Evolutionary conservation across 495 filamentous ascomycete genomes (phyloP).

Genomic region (Tuber calosporum): DNA sequence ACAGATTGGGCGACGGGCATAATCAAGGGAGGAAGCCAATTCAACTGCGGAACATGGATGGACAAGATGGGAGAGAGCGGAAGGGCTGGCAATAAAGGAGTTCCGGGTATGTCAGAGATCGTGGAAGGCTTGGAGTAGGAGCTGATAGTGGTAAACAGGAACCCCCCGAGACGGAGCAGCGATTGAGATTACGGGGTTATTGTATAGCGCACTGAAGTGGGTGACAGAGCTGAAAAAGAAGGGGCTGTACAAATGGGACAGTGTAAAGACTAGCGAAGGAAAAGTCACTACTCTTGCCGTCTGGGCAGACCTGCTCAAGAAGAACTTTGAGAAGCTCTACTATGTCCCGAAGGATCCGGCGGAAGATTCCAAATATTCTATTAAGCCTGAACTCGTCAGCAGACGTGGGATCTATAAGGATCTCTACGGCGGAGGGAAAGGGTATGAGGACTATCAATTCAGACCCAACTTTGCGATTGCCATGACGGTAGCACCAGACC

Average conservation of each 20-base stretch:
- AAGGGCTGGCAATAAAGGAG: conserved; percentile 80
- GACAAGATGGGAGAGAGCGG: conserved; percentile 99
- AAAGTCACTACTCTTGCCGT: conserved; percentile 62
- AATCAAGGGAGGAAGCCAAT: conserved; percentile 86
- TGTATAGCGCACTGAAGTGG: conserved; percentile 85
- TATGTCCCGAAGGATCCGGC: conserved; percentile 63
- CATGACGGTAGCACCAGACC: conserved; percentile 84
- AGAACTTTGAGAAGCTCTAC: conserved; percentile 84
- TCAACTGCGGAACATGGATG: conserved; percentile 98
- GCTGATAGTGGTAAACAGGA: conserved; percentile 45
- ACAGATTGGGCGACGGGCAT: conserved; percentile 91
- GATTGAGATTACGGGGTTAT: conserved; percentile 85
- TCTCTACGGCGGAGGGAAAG: conserved; percentile 73
- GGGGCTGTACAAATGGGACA: conserved; percentile 61
- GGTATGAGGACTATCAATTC: conserved; percentile 95
- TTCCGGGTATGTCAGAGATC: conserved; percentile 49
- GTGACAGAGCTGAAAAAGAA: conserved; percentile 56
- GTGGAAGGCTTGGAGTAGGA: not conserved
- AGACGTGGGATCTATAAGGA: conserved; percentile 97
- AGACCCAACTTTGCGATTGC: conserved; percentile 86
- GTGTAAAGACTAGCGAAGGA: conserved; percentile 58
- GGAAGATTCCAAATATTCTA: conserved; percentile 67
- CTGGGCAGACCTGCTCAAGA: conserved; percentile 76
- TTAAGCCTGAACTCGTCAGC: conserved; percentile 71
- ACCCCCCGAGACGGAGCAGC: conserved; percentile 94